Conservation (phyloP, 768 basidiomycete species). For the Daedaleopsis nitida region DNA sequence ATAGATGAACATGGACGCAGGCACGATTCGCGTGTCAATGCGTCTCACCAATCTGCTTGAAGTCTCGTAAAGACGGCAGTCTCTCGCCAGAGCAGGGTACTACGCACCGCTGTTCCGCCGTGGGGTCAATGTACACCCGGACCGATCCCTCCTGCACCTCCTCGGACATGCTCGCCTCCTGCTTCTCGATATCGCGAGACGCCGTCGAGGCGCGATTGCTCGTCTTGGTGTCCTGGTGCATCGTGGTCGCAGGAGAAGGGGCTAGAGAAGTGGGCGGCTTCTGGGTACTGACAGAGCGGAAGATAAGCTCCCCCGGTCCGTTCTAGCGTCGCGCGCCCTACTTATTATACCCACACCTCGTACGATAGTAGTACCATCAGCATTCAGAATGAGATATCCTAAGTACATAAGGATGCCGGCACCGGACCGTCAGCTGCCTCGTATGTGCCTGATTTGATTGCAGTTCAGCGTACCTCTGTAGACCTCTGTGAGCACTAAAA, state of each 20-base stretch:
- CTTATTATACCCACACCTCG: no score
- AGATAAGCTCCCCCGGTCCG: no score
- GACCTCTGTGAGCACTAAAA: no score
- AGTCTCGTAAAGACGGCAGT: neutral
- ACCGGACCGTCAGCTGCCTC: no score
- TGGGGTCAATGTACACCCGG: neutral
- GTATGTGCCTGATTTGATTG: no score
- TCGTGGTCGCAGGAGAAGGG: neutral
- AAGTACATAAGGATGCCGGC: no score
- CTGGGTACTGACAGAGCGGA: no score
- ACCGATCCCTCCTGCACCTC: neutral
- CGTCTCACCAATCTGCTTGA: neutral
- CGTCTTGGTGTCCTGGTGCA: neutral
- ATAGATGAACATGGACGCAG: slow-evolving; percentile 38
- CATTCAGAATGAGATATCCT: no score
- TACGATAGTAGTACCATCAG: no score
- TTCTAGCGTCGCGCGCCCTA: no score
- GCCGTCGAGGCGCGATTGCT: neutral
- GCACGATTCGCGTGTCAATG: slow-evolving; percentile 9
- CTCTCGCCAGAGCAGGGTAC: neutral
- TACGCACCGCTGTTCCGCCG: neutral
- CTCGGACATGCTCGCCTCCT: neutral
- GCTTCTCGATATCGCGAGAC: neutral
- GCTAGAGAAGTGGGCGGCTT: no score
- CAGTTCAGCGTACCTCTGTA: no score